phyloP scores from a whole-genome alignment of 2,329 filamentous ascomycete species.

The Shiraia bambusicola region DNA sequence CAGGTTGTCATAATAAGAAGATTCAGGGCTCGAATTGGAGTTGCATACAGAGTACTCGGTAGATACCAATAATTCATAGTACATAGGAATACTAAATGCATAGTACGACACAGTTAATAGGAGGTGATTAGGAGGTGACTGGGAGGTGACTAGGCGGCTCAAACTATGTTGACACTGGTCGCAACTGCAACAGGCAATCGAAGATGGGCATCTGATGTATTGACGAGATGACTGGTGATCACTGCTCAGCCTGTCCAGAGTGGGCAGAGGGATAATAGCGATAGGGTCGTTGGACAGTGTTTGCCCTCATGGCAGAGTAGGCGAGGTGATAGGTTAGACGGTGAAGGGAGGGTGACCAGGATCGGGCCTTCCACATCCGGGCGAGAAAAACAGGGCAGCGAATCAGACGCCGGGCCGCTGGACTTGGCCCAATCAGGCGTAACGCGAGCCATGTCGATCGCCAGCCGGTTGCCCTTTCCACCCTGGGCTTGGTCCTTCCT shows the following conservation, averaged over 20 bases:
- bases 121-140: constrained; percentile 5
- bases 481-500: constrained; percentile 23
- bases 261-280: constrained; percentile 7
- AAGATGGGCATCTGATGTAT: constrained; percentile 9
- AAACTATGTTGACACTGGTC: constrained; percentile 1
- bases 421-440: constrained; percentile 22
- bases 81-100: too few species aligned
- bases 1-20: too few species aligned
- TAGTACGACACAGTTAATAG: too few species aligned
- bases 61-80: too few species aligned
- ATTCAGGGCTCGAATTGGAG: too few species aligned
- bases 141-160: constrained; percentile 7
- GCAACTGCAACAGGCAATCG: constrained; percentile 9
- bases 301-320: constrained; percentile 14
- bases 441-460: constrained; percentile 16
- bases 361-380: constrained; percentile 10
- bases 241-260: constrained; percentile 13
- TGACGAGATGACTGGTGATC: constrained; percentile 4
- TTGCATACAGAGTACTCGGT: too few species aligned
- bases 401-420: constrained; percentile 18
- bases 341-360: constrained; percentile 10
- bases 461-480: constrained; percentile 32
- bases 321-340: constrained; percentile 24
- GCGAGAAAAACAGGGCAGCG: constrained; percentile 30
- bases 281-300: constrained; percentile 14